phyloP scores from a whole-genome alignment of 306 rosid species.

The Pyrus pyrifolia region DNA sequence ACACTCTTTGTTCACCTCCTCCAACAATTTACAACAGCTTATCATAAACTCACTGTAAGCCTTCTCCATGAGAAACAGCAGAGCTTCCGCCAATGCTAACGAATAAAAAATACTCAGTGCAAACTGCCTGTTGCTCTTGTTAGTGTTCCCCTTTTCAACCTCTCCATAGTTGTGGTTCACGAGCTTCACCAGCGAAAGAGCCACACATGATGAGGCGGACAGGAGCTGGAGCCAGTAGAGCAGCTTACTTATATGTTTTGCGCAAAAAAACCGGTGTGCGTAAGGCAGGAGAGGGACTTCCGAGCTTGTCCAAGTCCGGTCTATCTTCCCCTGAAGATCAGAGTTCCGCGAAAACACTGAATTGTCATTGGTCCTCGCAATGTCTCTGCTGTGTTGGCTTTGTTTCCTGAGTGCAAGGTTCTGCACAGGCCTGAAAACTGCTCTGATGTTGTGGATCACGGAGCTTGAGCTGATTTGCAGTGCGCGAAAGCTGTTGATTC shows the following conservation, averaged over 20 bases:
- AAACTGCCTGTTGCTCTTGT: constrained; percentile 63
- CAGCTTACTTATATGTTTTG: constrained; percentile 69
- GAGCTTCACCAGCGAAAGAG: constrained; percentile 64
- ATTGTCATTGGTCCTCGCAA: constrained; percentile 3
- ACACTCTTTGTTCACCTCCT: constrained; percentile 64
- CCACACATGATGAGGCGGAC: constrained; percentile 78
- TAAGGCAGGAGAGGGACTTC: constrained; percentile 83
- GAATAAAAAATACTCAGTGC: constrained; percentile 71
- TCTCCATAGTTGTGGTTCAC: constrained; percentile 62
- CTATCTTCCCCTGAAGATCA: constrained; percentile 40
- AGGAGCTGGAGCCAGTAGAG: constrained; percentile 91
- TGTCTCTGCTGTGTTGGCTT: constrained; percentile 23
- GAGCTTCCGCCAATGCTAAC: constrained; percentile 83
- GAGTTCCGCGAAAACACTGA: constrained; percentile 2
- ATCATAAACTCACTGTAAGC: constrained; percentile 84
- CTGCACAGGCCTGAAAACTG: constrained; percentile 37
- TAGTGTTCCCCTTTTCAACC: constrained; percentile 66
- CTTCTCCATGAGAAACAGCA: constrained; percentile 71
- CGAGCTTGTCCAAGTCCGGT: constrained; percentile 64
- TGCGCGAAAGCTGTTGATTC: constrained; percentile 53
- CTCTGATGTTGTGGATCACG: constrained; percentile 29
- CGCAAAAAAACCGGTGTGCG: constrained; percentile 57
- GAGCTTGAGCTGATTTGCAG: constrained; percentile 43
- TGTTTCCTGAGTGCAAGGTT: constrained; percentile 11
- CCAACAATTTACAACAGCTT: constrained; percentile 51